A percentile compares a stretch with the other conserved stretches of the same genome.
Conservation (phyloP, 768 basidiomycete species). For the Pleurotus djamor region DNA sequence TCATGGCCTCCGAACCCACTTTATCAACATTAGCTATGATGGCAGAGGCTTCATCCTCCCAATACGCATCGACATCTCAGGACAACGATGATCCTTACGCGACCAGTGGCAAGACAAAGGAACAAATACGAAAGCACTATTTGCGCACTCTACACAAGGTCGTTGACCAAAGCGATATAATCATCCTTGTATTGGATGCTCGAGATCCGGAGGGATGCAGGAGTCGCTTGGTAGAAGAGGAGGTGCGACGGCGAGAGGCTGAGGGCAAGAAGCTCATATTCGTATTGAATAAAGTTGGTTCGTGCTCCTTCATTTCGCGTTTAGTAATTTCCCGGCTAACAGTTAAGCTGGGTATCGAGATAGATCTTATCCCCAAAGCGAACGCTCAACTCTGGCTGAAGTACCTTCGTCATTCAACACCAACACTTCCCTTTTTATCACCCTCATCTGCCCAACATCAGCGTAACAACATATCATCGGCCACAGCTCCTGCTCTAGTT, state of each 20-base stretch:
- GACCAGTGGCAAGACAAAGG: constrained; percentile 50
- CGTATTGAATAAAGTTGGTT: constrained; percentile 97
- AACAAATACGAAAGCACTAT: constrained; percentile 72
- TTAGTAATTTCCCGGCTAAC: too few species aligned
- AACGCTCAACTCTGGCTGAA: constrained; percentile 91
- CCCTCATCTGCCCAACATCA: constrained; percentile 74
- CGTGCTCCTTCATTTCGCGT: constrained; percentile 19
- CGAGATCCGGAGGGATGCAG: constrained; percentile 94
- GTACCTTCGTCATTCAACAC: constrained; percentile 88
- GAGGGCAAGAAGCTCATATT: constrained; percentile 93
- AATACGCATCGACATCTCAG: constrained; percentile 12
- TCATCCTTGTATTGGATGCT: constrained; percentile 89
- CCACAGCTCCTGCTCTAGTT: constrained; percentile 73
- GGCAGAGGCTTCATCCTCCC: constrained; percentile 24
- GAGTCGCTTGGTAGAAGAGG: constrained; percentile 91
- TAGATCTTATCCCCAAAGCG: constrained; percentile 86
- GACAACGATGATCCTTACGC: constrained; percentile 19
- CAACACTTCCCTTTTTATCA: constrained; percentile 89
- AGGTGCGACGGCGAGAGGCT: constrained; percentile 78
- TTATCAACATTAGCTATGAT: constrained; percentile 61
- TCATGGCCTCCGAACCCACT: constrained; percentile 76
- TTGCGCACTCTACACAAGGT: constrained; percentile 86
- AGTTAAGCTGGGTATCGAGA: background rate
- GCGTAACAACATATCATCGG: constrained; percentile 76
- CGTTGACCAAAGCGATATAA: constrained; percentile 88